Percentiles rank a stretch among this genome's conserved stretches.
These are phyloP conservation scores for Galerina sulciceps DNA, from an alignment of 768 basidiomycete genomes.

Conservation along the genomic window DNA sequence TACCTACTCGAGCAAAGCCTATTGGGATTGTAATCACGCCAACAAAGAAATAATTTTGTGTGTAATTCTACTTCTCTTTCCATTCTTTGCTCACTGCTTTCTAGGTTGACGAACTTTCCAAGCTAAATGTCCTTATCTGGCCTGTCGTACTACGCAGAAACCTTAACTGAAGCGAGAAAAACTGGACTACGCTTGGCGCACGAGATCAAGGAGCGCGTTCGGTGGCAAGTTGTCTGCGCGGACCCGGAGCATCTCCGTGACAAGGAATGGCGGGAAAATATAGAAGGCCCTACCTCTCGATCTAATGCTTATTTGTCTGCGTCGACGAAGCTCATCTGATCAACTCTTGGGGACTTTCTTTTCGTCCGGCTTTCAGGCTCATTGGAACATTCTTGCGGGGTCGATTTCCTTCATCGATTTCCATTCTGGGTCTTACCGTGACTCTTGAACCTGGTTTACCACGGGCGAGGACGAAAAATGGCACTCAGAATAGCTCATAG, in stretches of 20 bases:
- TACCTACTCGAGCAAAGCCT: slow-evolving; percentile 16
- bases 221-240: slow-evolving; percentile 20
- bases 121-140: slow-evolving; percentile 7
- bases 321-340: slow-evolving; percentile 18
- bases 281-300: slow-evolving; percentile 4
- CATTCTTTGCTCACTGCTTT: too few relatives aligned
- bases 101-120: slow-evolving; percentile 15
- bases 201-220: slow-evolving; percentile 1
- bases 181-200: slow-evolving; percentile 4
- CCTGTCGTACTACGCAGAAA: slow-evolving; percentile 13
- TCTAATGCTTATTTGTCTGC: slow-evolving; percentile 12
- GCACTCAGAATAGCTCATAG: not conserved
- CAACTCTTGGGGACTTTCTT: slow-evolving; percentile 18
- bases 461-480: not conserved
- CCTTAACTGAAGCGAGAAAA: too few relatives aligned
- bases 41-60: too few relatives aligned
- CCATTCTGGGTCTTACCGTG: slow-evolving; percentile 7
- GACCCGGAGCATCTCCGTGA: slow-evolving; percentile 23
- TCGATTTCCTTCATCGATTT: not conserved
- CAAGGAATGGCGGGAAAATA: slow-evolving; percentile 16
- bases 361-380: too few relatives aligned
- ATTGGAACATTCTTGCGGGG: not conserved
- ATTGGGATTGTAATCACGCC: slow-evolving; percentile 23
- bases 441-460: too few relatives aligned
- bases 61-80: too few relatives aligned